Base-by-base conservation (phyloP, 2,329 filamentous ascomycete species). In the Botryotinia calthae region DNA sequence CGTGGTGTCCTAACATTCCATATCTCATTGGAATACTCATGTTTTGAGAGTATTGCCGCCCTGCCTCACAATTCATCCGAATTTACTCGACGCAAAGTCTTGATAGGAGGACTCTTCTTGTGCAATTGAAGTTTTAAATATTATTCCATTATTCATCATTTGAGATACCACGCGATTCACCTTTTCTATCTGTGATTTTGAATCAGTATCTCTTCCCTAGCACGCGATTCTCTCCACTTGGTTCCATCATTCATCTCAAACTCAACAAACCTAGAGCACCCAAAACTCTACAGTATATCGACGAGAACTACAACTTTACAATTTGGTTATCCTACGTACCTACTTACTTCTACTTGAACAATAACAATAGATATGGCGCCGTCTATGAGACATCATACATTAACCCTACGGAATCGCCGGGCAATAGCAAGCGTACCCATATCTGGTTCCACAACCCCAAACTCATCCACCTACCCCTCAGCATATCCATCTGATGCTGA, bases 1-100 rank as follows among this genome's bases (percentile, higher is more conserved):
- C 80, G 80, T 81, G 79, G 78, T 75, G 78, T 73, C 74, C 75
- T 78, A 74, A 81, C 77, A 81, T 75, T 68, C 61, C 56, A 54
- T 73, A 71, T 66, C 28, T 54, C 42, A 25, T 46, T 40, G 42
- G 12, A 73, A 74, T 63, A 63, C 74, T 28, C 70, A 62, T 20
- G 73, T 74, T 16, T 75, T 70, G 22, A 71, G 61, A 72, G 74
- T 42, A 71, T 78, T 8, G 58, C 76, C 14, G 76, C 75, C 67
- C 76, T 76, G 6, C 78, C 78, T 70, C 68, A 69, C 31, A 37
- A 34, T 48, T 5, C 20, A 37, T 31, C 25, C 51, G 66, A 40
- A 44, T 48, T 20, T 63, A 37, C 34, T 46, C 20, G 28, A 16
- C 37, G 34, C 37, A 28, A 12, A 12, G 37, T 34, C 46, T 40